Base-by-base conservation (phyloP, 495 filamentous ascomycete genomes). In the Hypoxylon intermedium region DNA sequence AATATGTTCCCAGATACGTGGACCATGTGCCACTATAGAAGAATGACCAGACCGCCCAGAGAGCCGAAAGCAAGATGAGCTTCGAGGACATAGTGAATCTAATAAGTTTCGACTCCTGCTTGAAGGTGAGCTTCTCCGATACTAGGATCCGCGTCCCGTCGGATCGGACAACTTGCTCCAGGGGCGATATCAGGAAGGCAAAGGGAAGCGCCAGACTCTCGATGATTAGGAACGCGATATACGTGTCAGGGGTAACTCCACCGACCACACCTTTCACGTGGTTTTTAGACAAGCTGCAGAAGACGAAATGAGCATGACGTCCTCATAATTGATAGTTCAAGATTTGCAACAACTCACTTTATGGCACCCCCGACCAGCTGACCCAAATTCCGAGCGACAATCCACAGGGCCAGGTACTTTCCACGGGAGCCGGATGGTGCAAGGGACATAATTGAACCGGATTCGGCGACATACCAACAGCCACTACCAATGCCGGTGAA, bases 1-100 rank as follows among this genome's bases (percentile, higher is more conserved):
- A 81, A 46, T 82, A 81, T 33, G 73, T 76, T 13, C 73, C 77
- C 24, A 81, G 63, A 54, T 81, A 82, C 30, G 78, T 81, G 5
- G 72, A 73, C 55, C 80, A 80, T 11, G 78, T 76, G n/a, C 68
- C 60, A 24, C 61, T 60, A 34, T 52, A 81, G 69, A 23, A 79
- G 75, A 45, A 82, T 65, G 15, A 82, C 71, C 9, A 80, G 53
- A 54, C 68, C 5, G 61, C 61, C 61, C 61, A 65, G 16, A 65
- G 56, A 40, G 61, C 50, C 6, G 61, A 65, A 30, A 65, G 61
- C 24, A 60, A 23, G 16, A 65, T 65, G n/a, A 65, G 50, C 37
- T 60, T 65, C 0, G 61, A 65, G 6, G 61, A 41, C 61, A 65
- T 60, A 36, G 61, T 65, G n/a, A 60, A 55, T 31, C 13, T 60